Evolutionary conservation across 2,329 filamentous ascomycete species (phyloP).

Genomic region (Penicillium crustosum): DNA sequence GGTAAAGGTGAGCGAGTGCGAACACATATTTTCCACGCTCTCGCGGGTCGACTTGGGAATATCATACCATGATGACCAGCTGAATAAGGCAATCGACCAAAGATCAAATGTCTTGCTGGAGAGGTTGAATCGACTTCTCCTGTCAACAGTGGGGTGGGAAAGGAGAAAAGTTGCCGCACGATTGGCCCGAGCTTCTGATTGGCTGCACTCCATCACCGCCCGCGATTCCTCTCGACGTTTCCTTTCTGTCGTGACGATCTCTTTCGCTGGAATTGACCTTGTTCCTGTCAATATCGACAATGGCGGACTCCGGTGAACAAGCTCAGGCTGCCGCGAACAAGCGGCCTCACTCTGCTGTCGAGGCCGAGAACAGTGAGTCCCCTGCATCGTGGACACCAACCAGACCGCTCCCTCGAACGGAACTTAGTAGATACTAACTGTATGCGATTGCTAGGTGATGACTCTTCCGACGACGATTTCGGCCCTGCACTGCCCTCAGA

Average conservation of each 20-base stretch:
- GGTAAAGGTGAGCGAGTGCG: slow-evolving; percentile 9
- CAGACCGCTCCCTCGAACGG: slow-evolving; percentile 15
- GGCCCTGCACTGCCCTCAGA: slow-evolving; percentile 84
- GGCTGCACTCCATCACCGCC: slow-evolving; percentile 22
- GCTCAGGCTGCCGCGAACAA: slow-evolving; percentile 45
- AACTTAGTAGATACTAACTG: slow-evolving; percentile 10
- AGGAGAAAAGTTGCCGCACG: slow-evolving; percentile 28
- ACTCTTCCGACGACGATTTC: slow-evolving; percentile 79
- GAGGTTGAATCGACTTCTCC: slow-evolving; percentile 21
- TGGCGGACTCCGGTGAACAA: slow-evolving; percentile 32
- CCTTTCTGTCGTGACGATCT: slow-evolving; percentile 4
- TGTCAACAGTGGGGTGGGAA: slow-evolving; percentile 30
- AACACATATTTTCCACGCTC: not conserved
- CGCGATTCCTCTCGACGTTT: slow-evolving; percentile 17
- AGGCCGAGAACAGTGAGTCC: slow-evolving; percentile 44
- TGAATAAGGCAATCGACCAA: slow-evolving; percentile 21
- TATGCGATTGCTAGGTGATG: slow-evolving; percentile 25
- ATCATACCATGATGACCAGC: slow-evolving; percentile 34
- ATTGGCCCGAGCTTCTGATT: slow-evolving; percentile 28
- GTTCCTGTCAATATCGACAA: slow-evolving; percentile 16
- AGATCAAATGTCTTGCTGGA: slow-evolving; percentile 25
- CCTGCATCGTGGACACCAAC: not conserved
- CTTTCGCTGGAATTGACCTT: slow-evolving; percentile 8
- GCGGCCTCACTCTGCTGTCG: slow-evolving; percentile 58
- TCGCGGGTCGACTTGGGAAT: not conserved